Base-by-base conservation (phyloP, 768 basidiomycete species). In the Tulasnella sp. region DNA sequence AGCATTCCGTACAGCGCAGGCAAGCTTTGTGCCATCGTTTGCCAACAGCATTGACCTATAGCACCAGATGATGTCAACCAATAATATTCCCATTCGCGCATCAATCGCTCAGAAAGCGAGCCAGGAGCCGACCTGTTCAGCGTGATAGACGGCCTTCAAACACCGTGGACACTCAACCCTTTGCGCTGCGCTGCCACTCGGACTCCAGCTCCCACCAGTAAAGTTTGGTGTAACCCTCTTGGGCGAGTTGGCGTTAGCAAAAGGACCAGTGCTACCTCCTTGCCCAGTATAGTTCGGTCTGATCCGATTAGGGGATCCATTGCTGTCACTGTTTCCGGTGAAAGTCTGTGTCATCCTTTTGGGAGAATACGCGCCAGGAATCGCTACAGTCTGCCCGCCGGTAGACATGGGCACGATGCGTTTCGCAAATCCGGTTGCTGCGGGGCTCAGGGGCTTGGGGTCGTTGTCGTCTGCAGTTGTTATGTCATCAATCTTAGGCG, bases 1-100 rank as follows among this genome's bases (percentile, higher is more conserved):
- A 77, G 65, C 87, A 91, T 63, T 83, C 83, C 8, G 77, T 75
- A 67, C 87, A 91, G n/a, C 87, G 74, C 63, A 91, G 69, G 65
- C 88, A 91, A 15, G 71, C 73, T 66, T 86, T 87, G 63, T 91
- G 88, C 70, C 75, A 91, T 15, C 83, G 85, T 74, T 87, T 85
- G 7, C 85, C 85, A 12, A 86, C 77, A 0, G 87, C 87, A 69
- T 86, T 87, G 60, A 86, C 80, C 87, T 87, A 31, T 11, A 27
- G 21, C 42, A 56, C 15, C 2, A 22, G 11, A 3, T 29, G 17
- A 31, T 15, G 43, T 56, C 22, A 44, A 53, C n/a, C 15, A 43
- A 2, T n/a, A 12, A 46, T 4, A 45, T 29, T 2, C 22, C 11
- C 8, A 34, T 27, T 25, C 29, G 29, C 10, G 17, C n/a, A n/a